Conservation (phyloP, 768 basidiomycete species). For the Auriscalpium orientale region DNA sequence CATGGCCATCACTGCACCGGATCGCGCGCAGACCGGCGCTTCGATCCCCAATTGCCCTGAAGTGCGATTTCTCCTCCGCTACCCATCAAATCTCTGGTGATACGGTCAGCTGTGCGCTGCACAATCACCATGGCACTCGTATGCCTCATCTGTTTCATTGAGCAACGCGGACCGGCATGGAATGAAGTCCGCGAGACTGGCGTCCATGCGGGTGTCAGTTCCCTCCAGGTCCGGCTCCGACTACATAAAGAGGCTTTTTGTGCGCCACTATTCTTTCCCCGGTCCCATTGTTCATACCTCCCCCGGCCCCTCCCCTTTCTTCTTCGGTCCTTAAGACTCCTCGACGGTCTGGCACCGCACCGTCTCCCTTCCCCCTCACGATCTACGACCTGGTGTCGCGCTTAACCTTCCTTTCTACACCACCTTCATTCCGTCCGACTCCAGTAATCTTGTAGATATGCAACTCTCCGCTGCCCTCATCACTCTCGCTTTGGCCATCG, state of each 20-base stretch:
- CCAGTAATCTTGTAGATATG: background rate
- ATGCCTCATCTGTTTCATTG: background rate
- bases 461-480: constrained; percentile 10
- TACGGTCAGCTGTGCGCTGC: no score
- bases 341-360: background rate
- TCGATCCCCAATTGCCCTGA: no score
- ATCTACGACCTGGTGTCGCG: constrained; percentile 6
- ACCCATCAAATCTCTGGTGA: no score
- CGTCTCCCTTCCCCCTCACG: background rate
- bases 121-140: no score
- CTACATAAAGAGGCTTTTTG: background rate
- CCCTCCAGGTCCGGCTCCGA: background rate
- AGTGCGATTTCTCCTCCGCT: no score
- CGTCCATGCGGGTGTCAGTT: background rate
- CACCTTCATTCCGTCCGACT: background rate
- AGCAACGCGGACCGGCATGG: background rate
- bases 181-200: background rate
- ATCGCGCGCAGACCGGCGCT: no score
- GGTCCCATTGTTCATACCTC: background rate
- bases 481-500: constrained; percentile 17
- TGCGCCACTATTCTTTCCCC: background rate
- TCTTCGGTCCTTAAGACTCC: background rate
- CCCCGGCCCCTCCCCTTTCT: background rate
- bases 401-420: background rate
- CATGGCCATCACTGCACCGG: no score